Evolutionary conservation across 148 eudicot genomes (phyloP).

Genomic region (Heliamphora exappendiculata): DNA sequence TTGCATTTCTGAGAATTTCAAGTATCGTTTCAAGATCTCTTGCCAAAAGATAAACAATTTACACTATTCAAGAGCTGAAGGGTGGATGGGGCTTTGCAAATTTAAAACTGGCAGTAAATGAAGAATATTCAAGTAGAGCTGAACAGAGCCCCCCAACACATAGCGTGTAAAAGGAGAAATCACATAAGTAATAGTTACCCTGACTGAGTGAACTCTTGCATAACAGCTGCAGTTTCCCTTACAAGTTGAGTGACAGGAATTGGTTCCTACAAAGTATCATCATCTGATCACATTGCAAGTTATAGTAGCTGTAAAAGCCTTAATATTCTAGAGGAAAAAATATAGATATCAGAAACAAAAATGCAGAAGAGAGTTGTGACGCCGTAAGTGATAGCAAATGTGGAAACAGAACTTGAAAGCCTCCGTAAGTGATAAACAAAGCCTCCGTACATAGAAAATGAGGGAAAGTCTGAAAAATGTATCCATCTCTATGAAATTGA

Average conservation of each 20-base stretch:
- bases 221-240: slow-evolving; percentile 97
- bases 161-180: background rate
- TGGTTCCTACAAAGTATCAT: slow-evolving; percentile 49
- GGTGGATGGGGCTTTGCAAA: no score
- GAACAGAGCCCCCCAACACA: background rate
- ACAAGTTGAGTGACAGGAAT: slow-evolving; percentile 97
- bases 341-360: background rate
- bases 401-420: no score
- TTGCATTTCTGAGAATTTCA: background rate
- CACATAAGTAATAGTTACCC: slow-evolving; percentile 47
- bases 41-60: background rate
- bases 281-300: background rate
- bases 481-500: no score
- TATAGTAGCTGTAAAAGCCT: background rate
- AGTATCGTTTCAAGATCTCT: background rate
- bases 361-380: background rate
- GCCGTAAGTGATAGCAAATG: background rate
- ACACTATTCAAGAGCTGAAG: no score
- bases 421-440: no score
- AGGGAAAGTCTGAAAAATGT: no score
- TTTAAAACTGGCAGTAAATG: no score
- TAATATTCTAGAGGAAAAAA: background rate
- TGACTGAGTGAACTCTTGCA: slow-evolving; percentile 99
- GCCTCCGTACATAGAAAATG: no score
- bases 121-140: no score